Evolutionary conservation across 192 early-diverging fungal genomes (phyloP).

Genomic region (Diversispora epigaea): DNA sequence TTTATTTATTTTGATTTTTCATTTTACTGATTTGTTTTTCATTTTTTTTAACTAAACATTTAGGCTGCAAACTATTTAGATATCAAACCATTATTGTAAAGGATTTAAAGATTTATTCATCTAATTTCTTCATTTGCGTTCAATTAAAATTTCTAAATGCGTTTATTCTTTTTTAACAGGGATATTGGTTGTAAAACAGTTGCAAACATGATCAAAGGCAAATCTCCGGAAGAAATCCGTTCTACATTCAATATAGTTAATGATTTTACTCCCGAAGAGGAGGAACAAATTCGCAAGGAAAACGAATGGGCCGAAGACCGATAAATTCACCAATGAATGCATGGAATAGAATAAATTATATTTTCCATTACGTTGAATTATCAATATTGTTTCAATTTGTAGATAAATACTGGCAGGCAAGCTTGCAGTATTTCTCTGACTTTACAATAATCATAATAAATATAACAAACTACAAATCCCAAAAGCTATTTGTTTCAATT

Average conservation of each 20-base stretch:
- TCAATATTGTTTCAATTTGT: no score
- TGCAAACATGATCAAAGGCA: conserved; percentile 90
- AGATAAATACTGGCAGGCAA: no score
- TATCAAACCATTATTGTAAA: conserved; percentile 61
- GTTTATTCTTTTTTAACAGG: background rate
- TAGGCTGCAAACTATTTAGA: conserved; percentile 84
- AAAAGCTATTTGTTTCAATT: no score
- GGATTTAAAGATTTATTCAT: background rate
- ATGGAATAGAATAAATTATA: no score
- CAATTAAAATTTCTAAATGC: background rate
- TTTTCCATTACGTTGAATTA: no score
- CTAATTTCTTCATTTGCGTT: background rate
- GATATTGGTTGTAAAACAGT: conserved; percentile 80
- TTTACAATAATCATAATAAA: no score
- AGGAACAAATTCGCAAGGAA: conserved; percentile 60
- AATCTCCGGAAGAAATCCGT: conserved; percentile 85
- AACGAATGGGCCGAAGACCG: conserved; percentile 67
- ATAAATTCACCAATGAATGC: conserved; percentile 26
- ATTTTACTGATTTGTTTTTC: background rate
- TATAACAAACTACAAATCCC: no score
- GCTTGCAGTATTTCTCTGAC: no score
- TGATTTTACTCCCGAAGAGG: conserved; percentile 73
- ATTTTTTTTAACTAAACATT: background rate
- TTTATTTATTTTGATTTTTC: background rate
- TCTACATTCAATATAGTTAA: conserved; percentile 66